These are phyloP conservation scores for Catharanthus roseus DNA, from an alignment of 257 asterid genomes.

Conservation along the genomic window DNA sequence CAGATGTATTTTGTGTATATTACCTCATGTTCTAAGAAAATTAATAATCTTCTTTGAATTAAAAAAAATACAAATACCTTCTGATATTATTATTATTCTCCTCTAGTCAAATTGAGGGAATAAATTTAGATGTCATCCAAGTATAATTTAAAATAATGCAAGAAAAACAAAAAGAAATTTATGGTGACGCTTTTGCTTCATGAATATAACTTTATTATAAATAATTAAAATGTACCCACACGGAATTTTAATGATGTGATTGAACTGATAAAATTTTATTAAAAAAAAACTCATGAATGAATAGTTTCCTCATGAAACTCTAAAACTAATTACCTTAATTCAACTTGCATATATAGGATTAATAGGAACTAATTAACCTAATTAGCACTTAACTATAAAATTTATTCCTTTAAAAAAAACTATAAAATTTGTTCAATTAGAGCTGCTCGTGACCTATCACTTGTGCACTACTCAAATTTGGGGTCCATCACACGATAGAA, in stretches of 20 bases:
- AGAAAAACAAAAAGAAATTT: neutral
- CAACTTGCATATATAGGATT: too few species aligned
- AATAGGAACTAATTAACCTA: too few species aligned
- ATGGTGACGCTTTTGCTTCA: neutral
- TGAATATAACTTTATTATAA: neutral
- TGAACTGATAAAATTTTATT: neutral
- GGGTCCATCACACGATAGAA: too few species aligned
- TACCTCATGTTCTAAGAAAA: neutral
- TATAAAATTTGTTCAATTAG: too few species aligned
- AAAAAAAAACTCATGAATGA: neutral
- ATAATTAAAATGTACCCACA: too few species aligned
- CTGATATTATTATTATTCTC: neutral
- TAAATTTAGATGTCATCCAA: neutral
- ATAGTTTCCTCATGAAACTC: too few species aligned
- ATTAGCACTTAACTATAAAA: too few species aligned
- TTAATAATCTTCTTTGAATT: neutral
- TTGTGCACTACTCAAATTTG: too few species aligned
- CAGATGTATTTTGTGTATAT: neutral
- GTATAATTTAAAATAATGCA: neutral
- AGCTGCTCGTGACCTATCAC: too few species aligned
- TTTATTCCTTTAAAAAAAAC: too few species aligned
- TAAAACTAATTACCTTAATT: neutral
- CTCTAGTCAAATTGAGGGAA: conserved; percentile 4
- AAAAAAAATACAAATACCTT: neutral
- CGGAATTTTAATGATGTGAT: neutral